A percentile compares a stretch with the other conserved stretches of the same genome.
These are phyloP conservation scores for Arabidopsis hybrid DNA, from an alignment of 441 rosid genomes.

Conservation along the genomic window DNA sequence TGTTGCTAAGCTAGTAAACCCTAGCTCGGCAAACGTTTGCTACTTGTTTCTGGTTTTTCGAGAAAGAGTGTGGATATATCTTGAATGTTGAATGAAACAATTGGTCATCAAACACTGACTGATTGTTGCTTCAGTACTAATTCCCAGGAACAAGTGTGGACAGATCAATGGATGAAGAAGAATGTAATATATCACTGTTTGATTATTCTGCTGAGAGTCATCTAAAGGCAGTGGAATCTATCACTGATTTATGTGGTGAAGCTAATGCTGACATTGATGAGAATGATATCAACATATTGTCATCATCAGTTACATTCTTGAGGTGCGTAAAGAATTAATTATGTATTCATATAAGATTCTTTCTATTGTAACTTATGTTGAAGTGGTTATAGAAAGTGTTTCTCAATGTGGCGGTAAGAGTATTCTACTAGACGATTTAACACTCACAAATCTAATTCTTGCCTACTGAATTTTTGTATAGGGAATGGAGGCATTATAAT, in stretches of 20 bases:
- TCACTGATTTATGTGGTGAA: conserved; percentile 65
- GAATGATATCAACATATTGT: conserved; percentile 49
- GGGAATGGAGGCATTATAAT: conserved; percentile 73
- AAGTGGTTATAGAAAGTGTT: not conserved
- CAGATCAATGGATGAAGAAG: conserved; percentile 39
- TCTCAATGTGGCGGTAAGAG: not conserved
- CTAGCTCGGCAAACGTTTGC: conserved; percentile 2
- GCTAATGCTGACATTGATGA: conserved; percentile 39
- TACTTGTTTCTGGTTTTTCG: not conserved
- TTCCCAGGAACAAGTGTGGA: conserved; percentile 2
- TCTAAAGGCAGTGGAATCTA: conserved; percentile 61
- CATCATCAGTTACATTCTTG: conserved; percentile 69
- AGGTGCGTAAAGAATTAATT: conserved; percentile 47
- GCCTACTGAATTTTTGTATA: conserved; percentile 12
- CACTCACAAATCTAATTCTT: conserved; percentile 2
- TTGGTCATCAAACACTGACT: conserved; percentile 12
- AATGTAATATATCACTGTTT: conserved; percentile 58
- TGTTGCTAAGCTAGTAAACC: conserved; percentile 29
- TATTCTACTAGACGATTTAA: not conserved
- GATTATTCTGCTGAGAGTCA: conserved; percentile 74
- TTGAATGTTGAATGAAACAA: conserved; percentile 19
- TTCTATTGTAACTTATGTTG: not conserved
- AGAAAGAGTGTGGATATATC: not conserved
- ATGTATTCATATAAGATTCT: not conserved
- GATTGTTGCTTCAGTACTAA: not conserved